Conservation (phyloP, 441 rosid genomes). For the Manihot esculenta region DNA sequence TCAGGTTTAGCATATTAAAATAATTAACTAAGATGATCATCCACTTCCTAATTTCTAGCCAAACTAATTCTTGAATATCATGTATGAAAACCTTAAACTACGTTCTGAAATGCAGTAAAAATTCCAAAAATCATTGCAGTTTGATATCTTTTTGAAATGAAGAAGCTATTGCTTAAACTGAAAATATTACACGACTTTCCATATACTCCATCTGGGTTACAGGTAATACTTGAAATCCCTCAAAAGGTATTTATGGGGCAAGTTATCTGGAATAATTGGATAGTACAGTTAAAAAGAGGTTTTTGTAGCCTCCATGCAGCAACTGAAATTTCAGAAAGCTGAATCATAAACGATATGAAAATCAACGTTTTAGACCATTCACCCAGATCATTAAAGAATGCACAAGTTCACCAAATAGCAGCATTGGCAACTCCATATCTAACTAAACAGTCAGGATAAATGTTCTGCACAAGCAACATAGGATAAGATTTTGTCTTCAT, state of each 20-base stretch:
- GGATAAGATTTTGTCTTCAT: not conserved
- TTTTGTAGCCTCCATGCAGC: not conserved
- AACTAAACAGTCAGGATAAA: not conserved
- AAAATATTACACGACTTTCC: not conserved
- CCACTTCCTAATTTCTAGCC: not conserved
- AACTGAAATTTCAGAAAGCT: not conserved
- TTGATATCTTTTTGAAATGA: not conserved
- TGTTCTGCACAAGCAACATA: not conserved
- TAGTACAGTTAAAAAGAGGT: not conserved
- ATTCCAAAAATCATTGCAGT: not conserved
- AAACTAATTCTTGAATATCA: slow-evolving; percentile 7
- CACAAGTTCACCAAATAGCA: not conserved
- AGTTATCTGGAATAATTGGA: not conserved
- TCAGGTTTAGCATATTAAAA: too few relatives aligned
- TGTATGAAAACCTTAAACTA: too few relatives aligned
- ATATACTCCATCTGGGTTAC: not conserved
- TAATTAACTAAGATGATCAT: not conserved
- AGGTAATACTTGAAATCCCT: not conserved
- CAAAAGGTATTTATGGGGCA: not conserved
- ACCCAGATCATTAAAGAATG: not conserved
- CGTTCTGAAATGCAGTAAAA: not conserved
- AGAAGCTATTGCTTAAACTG: not conserved
- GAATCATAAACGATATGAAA: not conserved
- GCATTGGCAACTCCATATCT: not conserved
- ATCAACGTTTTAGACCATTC: not conserved